These are phyloP conservation scores for Trichosporon faecale DNA, from an alignment of 1,284 basidiomycete species.

Conservation along the genomic window DNA sequence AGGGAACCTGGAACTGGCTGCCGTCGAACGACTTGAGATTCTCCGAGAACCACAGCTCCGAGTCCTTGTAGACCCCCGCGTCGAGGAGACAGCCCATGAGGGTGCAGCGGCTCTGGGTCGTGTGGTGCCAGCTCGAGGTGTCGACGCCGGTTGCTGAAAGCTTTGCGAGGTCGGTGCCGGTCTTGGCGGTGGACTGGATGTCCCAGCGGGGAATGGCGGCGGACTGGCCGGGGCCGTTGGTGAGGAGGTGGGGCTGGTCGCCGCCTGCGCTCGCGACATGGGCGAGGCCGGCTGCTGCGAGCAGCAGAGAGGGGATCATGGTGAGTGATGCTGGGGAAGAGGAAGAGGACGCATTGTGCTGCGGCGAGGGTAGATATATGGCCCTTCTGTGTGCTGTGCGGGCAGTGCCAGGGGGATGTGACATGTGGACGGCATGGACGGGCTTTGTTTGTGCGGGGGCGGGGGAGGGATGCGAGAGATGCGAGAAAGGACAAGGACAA, in stretches of 20 bases:
- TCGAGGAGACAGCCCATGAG: background rate
- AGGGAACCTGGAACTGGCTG: background rate
- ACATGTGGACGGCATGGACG: too few species aligned
- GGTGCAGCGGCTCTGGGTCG: background rate
- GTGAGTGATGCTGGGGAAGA: background rate
- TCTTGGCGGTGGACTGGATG: background rate
- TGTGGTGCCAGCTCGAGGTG: background rate
- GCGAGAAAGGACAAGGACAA: too few species aligned
- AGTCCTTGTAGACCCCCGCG: background rate
- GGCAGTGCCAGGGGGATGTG: too few species aligned
- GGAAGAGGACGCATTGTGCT: background rate
- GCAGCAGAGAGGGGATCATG: background rate
- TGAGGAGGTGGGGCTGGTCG: background rate
- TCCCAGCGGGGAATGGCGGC: background rate
- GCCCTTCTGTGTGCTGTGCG: background rate
- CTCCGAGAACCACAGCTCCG: background rate
- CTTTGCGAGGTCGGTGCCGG: background rate
- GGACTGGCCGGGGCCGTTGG: background rate
- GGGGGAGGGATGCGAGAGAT: background rate
- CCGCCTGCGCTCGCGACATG: background rate
- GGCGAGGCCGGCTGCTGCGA: background rate
- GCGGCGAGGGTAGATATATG: background rate
- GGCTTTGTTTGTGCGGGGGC: background rate
- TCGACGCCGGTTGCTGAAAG: background rate
- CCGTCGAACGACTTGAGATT: background rate